These are phyloP conservation scores for Coccinonectria pachysandricola DNA, from an alignment of 2,329 filamentous ascomycete genomes.

Conservation along the genomic window DNA sequence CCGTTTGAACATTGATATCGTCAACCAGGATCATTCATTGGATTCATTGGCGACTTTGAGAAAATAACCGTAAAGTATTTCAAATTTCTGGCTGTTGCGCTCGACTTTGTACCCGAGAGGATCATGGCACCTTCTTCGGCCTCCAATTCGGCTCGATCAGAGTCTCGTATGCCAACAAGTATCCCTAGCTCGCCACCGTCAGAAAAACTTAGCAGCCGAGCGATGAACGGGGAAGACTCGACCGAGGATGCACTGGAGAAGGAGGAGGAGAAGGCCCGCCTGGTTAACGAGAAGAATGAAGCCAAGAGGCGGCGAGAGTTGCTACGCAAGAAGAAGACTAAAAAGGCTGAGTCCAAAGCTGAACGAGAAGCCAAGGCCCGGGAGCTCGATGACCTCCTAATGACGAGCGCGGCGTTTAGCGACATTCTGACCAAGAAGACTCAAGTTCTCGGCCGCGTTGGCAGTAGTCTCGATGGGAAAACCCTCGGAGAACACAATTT, in stretches of 20 bases:
- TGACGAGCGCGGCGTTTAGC: slow-evolving; percentile 50
- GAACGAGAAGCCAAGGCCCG: slow-evolving; percentile 49
- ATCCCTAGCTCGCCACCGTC: slow-evolving; percentile 29
- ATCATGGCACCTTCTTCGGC: slow-evolving; percentile 22
- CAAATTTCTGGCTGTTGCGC: too few relatives aligned
- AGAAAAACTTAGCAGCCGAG: slow-evolving; percentile 8
- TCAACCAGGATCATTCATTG: too few relatives aligned
- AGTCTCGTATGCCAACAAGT: slow-evolving; percentile 22
- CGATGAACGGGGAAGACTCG: slow-evolving; percentile 8
- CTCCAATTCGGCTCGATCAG: slow-evolving; percentile 25
- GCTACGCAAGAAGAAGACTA: slow-evolving; percentile 31
- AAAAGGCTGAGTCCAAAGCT: slow-evolving; percentile 39
- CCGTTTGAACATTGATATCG: too few relatives aligned
- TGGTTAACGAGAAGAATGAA: slow-evolving; percentile 37
- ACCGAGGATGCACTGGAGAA: slow-evolving; percentile 22
- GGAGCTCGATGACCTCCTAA: slow-evolving; percentile 48
- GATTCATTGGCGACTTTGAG: too few relatives aligned
- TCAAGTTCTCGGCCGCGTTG: slow-evolving; percentile 50
- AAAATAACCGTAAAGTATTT: too few relatives aligned
- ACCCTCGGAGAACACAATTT: slow-evolving; percentile 55
- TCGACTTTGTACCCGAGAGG: background rate
- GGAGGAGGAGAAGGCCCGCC: slow-evolving; percentile 26
- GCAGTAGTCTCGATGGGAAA: slow-evolving; percentile 49
- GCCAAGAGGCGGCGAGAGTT: slow-evolving; percentile 31
- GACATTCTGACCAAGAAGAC: slow-evolving; percentile 56